A percentile compares a stretch with the other conserved stretches of the same genome.
phyloP scores from a whole-genome alignment of 2,329 filamentous ascomycete genomes.

The Coniochaeta sp. region DNA sequence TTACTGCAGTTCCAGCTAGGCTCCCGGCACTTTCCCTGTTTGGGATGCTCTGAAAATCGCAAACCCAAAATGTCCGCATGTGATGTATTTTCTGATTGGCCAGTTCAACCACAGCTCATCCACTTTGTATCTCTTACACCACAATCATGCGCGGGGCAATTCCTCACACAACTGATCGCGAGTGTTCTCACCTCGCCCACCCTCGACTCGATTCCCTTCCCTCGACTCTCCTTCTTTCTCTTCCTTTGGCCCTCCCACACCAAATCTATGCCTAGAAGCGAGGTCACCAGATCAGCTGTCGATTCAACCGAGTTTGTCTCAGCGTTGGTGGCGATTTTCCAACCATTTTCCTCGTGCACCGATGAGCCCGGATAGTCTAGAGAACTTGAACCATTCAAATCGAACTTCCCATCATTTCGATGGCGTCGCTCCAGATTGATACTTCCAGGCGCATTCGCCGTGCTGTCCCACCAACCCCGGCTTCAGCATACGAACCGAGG shows the following conservation, averaged over 20 bases:
- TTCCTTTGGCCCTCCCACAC: slow-evolving; percentile 6
- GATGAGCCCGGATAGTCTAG: not conserved
- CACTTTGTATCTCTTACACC: slow-evolving; percentile 19
- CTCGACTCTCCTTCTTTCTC: slow-evolving; percentile 14
- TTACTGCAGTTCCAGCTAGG: slow-evolving; percentile 10
- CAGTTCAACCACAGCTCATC: slow-evolving; percentile 19
- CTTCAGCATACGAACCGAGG: slow-evolving; percentile 6
- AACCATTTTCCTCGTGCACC: not conserved
- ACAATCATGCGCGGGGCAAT: slow-evolving; percentile 15
- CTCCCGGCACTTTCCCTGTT: slow-evolving; percentile 1
- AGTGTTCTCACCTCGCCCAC: slow-evolving; percentile 12
- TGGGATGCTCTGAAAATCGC: slow-evolving; percentile 10
- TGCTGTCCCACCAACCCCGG: slow-evolving; percentile 14
- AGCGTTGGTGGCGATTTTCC: not conserved
- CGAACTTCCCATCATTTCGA: slow-evolving; percentile 11
- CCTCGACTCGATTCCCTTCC: slow-evolving; percentile 10
- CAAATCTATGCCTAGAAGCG: not conserved
- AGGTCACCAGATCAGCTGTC: not conserved
- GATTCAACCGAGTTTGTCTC: not conserved
- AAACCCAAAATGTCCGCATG: slow-evolving; percentile 17
- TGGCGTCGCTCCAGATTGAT: slow-evolving; percentile 6
- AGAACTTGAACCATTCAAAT: slow-evolving; percentile 5
- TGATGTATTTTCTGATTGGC: slow-evolving; percentile 34
- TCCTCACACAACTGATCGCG: slow-evolving; percentile 8
- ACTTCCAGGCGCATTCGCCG: slow-evolving; percentile 12